Evolutionary conservation across 305 asterid genomes (phyloP).

Genomic region (Fraxinus angustifolia): DNA sequence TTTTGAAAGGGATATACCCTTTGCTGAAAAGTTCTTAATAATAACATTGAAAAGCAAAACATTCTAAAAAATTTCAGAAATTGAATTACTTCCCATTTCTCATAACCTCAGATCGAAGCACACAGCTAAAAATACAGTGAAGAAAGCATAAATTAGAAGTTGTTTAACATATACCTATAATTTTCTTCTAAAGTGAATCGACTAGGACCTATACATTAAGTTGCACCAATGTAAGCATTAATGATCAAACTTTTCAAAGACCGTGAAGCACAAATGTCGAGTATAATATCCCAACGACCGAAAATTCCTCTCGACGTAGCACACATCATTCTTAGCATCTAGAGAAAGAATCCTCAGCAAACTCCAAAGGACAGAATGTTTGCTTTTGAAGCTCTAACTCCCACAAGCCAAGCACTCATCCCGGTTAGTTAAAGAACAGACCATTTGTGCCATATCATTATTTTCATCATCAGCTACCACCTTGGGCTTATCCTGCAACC

Average conservation of each 20-base stretch:
- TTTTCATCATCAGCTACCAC: constrained; percentile 38
- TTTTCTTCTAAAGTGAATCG: neutral
- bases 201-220: neutral
- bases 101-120: neutral
- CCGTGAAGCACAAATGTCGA: neutral
- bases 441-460: constrained; percentile 69
- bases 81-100: neutral
- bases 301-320: neutral
- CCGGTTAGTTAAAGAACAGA: constrained; percentile 69
- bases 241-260: neutral
- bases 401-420: constrained; percentile 89
- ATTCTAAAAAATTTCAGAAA: neutral
- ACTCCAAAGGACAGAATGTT: neutral
- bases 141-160: neutral
- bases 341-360: neutral
- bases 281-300: neutral
- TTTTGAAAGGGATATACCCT: neutral
- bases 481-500: constrained; percentile 52
- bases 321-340: neutral
- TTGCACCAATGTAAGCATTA: neutral
- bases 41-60: neutral
- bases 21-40: neutral
- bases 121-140: neutral
- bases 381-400: constrained; percentile 34
- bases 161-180: neutral